Evolutionary conservation across 2,329 filamentous ascomycete genomes (phyloP).

Genomic region (Albifimbria verrucaria): DNA sequence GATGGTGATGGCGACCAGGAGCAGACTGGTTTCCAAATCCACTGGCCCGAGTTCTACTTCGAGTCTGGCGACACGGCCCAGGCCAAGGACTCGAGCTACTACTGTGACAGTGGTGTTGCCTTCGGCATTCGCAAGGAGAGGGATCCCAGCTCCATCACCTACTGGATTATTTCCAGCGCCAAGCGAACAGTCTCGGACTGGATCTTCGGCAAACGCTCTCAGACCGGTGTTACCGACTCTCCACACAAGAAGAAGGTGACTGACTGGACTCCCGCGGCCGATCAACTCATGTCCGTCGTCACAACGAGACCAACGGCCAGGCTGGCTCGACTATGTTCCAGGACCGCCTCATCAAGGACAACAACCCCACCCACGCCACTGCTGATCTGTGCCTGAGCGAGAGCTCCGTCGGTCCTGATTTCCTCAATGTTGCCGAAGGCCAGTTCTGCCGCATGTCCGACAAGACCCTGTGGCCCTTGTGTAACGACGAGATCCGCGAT

Average conservation of each 20-base stretch:
- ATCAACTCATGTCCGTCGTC: background rate
- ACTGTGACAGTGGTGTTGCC: constrained; percentile 9
- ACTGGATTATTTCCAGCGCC: constrained; percentile 4
- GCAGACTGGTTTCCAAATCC: constrained; percentile 26
- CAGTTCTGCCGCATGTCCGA: constrained; percentile 12
- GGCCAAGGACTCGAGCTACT: constrained; percentile 10
- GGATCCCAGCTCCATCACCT: constrained; percentile 8
- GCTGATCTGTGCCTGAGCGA: constrained; percentile 7
- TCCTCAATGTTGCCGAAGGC: constrained; percentile 5
- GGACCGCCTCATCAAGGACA: constrained; percentile 5
- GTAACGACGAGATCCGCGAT: background rate
- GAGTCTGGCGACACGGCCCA: constrained; percentile 6
- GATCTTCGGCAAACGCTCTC: background rate
- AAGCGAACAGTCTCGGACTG: background rate
- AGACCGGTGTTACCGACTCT: background rate
- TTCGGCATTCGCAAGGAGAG: constrained; percentile 7
- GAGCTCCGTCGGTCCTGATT: constrained; percentile 8
- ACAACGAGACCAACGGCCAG: background rate
- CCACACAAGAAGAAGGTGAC: constrained; percentile 1
- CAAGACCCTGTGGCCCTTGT: constrained; percentile 11
- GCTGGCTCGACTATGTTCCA: background rate
- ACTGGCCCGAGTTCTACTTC: constrained; percentile 23
- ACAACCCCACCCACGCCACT: constrained; percentile 2
- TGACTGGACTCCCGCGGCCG: constrained; percentile 3
- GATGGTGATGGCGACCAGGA: constrained; percentile 13